A percentile compares a stretch with the other conserved stretches of the same genome.
These are phyloP conservation scores for Salix udensis DNA, from an alignment of 345 rosid genomes.

Conservation along the genomic window DNA sequence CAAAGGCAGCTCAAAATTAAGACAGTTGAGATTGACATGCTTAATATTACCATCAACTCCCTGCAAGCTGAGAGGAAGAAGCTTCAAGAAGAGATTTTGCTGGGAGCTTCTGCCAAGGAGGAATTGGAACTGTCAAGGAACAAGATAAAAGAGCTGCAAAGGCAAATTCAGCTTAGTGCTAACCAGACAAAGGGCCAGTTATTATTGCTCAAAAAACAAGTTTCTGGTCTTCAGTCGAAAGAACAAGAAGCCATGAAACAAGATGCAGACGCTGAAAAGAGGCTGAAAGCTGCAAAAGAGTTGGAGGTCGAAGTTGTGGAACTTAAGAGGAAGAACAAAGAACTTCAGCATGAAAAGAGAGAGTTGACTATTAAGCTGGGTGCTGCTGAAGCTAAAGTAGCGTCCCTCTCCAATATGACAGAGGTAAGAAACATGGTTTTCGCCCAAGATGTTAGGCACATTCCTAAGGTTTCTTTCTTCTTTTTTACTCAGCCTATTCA, in stretches of 20 bases:
- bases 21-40: slow-evolving; percentile 87
- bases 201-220: slow-evolving; percentile 87
- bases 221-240: slow-evolving; percentile 69
- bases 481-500: neutral
- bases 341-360: slow-evolving; percentile 94
- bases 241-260: slow-evolving; percentile 77
- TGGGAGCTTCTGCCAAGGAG: slow-evolving; percentile 47
- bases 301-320: slow-evolving; percentile 82
- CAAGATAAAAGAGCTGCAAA: slow-evolving; percentile 84
- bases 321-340: slow-evolving; percentile 86
- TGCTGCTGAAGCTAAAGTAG: slow-evolving; percentile 70
- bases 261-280: slow-evolving; percentile 65
- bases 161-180: slow-evolving; percentile 89
- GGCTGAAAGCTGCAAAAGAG: slow-evolving; percentile 64
- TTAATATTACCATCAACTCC: slow-evolving; percentile 80
- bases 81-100: slow-evolving; percentile 70
- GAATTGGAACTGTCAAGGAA: slow-evolving; percentile 76
- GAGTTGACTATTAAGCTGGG: slow-evolving; percentile 72
- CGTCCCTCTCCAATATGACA: slow-evolving; percentile 78
- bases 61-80: slow-evolving; percentile 82
- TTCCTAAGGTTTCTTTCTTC: neutral
- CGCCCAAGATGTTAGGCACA: neutral
- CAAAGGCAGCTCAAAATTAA: slow-evolving; percentile 92
- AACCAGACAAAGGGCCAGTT: slow-evolving; percentile 92
- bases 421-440: slow-evolving; percentile 48